Base-by-base conservation (phyloP, 257 asterid genomes). In the Solanum chilense region DNA sequence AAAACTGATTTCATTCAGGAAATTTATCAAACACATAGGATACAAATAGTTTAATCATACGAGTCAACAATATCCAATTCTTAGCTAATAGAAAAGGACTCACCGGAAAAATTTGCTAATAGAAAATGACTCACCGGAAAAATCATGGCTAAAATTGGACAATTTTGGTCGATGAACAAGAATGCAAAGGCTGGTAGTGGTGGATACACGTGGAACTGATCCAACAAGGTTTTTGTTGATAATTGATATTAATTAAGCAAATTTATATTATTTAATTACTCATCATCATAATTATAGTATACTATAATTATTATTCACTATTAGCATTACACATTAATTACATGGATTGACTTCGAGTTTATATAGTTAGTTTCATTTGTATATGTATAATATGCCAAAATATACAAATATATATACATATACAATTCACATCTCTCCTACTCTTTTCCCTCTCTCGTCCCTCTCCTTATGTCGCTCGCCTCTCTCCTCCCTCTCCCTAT, bases 291-390 rank as follows among this genome's bases (percentile, higher is more conserved):
- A 6, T 35, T 35, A 35, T 35, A 35, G 1, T 35, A 4, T 35
- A 1, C 6, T 5, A 35, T 35, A 35, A 35, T 35, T 35, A 35
- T 31, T 33, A 33, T 3, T 33, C 3, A 33, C 3, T 0, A 33
- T 33, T 33, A 33, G 3, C 0, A 33, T 33, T 33, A 33, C 3
- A 33, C 3, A 33, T 33, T 33, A 33, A 33, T 33, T 35, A 5
- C 0, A 1, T 35, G 39, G 1, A 0, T 35, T 35, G 1, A 35
- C 1, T 5, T 35, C 0, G 7, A 35, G 7, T 35, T 35, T 35
- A 0, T 5, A 6, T 35, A 35, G 1, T 35, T 35, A 35, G 0
- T 6, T 1, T 5, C 7, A 1, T 35, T 35, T 35, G 7, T 35
- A 5, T 35, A 35, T 5, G 7, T 35, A 35, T 35, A 5, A 35